Conservation (phyloP, 495 filamentous ascomycete genomes). For the Penicillium steckii region DNA sequence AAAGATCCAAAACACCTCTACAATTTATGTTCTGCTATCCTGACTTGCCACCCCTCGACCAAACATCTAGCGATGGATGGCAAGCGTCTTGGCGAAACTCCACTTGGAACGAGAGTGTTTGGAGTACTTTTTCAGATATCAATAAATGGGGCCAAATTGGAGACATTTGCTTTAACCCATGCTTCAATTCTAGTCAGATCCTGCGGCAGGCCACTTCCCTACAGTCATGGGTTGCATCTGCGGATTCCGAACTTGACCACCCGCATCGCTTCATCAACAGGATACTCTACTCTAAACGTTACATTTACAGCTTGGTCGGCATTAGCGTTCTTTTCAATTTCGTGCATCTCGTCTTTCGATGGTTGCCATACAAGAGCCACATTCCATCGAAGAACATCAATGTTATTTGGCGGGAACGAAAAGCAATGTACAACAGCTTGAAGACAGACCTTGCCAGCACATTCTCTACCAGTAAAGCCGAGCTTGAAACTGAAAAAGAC, state of each 20-base stretch:
- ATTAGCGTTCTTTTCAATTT: constrained; percentile 26
- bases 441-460: constrained; percentile 16
- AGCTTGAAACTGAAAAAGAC: neutral
- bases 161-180: constrained; percentile 33
- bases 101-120: constrained; percentile 32
- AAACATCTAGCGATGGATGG: constrained; percentile 32
- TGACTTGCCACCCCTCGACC: constrained; percentile 18
- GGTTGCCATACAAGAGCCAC: constrained; percentile 26
- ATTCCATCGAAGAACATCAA: constrained; percentile 25
- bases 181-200: constrained; percentile 33
- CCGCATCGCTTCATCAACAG: constrained; percentile 18
- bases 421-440: constrained; percentile 18
- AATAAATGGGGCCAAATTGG: constrained; percentile 20
- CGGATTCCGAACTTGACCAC: constrained; percentile 2
- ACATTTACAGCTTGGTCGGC: constrained; percentile 35
- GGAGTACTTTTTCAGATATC: constrained; percentile 26
- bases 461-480: neutral
- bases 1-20: constrained; percentile 8
- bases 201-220: constrained; percentile 21
- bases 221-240: constrained; percentile 9
- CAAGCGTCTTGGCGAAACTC: constrained; percentile 19
- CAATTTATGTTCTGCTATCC: constrained; percentile 39
- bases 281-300: constrained; percentile 27
- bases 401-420: constrained; percentile 26
- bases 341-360: constrained; percentile 22